A percentile compares a stretch with the other conserved stretches of the same genome.
Evolutionary conservation across 129 eudicot species (phyloP).

Genomic region (carrot (Daucus carota)): DNA sequence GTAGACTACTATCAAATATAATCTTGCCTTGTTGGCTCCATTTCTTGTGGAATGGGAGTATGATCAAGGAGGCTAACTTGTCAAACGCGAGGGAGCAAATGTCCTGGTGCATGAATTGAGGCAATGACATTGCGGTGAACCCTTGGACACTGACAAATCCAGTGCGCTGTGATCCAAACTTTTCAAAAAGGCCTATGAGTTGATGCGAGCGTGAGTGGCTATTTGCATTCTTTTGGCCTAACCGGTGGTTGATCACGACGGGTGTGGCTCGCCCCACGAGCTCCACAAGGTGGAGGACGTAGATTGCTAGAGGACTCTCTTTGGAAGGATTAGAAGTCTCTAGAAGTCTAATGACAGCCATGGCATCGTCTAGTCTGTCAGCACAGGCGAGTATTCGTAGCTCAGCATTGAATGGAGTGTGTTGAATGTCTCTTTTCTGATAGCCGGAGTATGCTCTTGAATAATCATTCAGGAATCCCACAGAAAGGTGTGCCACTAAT

Average conservation of each 20-base stretch:
- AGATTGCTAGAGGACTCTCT: conserved; percentile 30
- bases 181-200: conserved; percentile 24
- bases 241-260: conserved; percentile 36
- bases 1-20: conserved; percentile 20
- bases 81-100: conserved; percentile 49
- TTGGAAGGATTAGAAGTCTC: conserved; percentile 28
- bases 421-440: conserved; percentile 30
- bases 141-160: conserved; percentile 22
- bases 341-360: conserved; percentile 26
- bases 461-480: conserved; percentile 28
- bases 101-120: conserved; percentile 48
- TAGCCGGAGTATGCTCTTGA: conserved; percentile 43
- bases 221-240: conserved; percentile 31
- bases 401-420: conserved; percentile 24
- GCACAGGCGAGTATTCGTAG: conserved; percentile 41
- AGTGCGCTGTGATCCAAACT: conserved; percentile 10
- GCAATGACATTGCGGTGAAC: conserved; percentile 41
- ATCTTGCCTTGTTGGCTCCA: conserved; percentile 43
- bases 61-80: conserved; percentile 39
- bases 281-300: conserved; percentile 40
- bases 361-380: conserved; percentile 35
- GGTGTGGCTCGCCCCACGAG: conserved; percentile 51
- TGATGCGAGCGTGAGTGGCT: conserved; percentile 31
- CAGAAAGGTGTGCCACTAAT: conserved; percentile 7
- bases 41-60: conserved; percentile 54